These are phyloP conservation scores for Excoecaria cochinchinensis DNA, from an alignment of 345 rosid species.

Conservation along the genomic window DNA sequence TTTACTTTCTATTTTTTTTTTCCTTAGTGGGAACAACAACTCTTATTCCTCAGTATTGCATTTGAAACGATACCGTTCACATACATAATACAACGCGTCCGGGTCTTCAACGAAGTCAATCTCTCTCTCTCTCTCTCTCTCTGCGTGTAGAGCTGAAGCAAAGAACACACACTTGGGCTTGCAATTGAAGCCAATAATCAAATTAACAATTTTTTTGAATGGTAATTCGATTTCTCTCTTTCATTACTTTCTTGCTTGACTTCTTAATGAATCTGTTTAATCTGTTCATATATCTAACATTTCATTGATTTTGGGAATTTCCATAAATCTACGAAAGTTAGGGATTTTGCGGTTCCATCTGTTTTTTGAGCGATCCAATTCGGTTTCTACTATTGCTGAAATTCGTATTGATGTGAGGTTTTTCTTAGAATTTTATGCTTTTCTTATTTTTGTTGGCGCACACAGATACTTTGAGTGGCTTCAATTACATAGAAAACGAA, in stretches of 20 bases:
- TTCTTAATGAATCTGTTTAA: background rate
- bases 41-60: no score
- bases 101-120: background rate
- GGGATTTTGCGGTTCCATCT: background rate
- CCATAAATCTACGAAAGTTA: background rate
- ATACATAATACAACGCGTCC: background rate
- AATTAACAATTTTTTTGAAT: background rate
- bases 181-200: background rate
- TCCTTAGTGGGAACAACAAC: no score
- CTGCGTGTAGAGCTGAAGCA: slow-evolving; percentile 11
- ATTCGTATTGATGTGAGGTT: background rate
- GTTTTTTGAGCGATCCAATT: background rate
- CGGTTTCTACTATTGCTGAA: background rate
- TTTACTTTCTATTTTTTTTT: no score
- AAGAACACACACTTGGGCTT: slow-evolving; percentile 2
- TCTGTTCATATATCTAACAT: background rate
- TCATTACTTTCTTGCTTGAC: background rate
- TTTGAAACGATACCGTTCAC: no score
- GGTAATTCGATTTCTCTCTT: background rate
- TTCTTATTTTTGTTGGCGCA: background rate
- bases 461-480: background rate
- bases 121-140: background rate
- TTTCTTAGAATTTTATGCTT: background rate
- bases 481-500: background rate
- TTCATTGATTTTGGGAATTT: background rate